phyloP scores from a whole-genome alignment of 2,329 filamentous ascomycete species.

The Neonectria magnoliae region DNA sequence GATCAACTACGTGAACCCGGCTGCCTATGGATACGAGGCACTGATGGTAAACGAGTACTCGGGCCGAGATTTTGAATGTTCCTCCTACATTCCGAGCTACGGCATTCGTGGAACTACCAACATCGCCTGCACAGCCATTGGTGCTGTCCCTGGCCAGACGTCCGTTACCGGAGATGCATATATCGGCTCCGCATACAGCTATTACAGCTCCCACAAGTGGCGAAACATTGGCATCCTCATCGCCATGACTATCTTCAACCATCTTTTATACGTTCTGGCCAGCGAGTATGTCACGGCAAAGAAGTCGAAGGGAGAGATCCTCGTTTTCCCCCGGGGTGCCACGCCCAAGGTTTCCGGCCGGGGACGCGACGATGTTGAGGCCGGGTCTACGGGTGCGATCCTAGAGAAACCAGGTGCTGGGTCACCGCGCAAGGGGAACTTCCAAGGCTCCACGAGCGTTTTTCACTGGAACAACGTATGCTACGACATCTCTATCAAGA shows the following conservation, averaged over 20 bases:
- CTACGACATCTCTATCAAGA: slow-evolving; percentile 75
- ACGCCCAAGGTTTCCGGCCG: slow-evolving; percentile 16
- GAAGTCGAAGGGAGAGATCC: slow-evolving; percentile 67
- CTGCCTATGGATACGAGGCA: slow-evolving; percentile 72
- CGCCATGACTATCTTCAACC: slow-evolving; percentile 58
- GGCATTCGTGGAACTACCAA: background rate
- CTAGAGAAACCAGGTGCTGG: background rate
- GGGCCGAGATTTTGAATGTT: slow-evolving; percentile 33
- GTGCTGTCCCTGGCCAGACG: background rate
- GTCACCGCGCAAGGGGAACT: background rate
- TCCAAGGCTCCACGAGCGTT: slow-evolving; percentile 43
- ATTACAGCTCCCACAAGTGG: slow-evolving; percentile 59
- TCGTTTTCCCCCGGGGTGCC: slow-evolving; percentile 63
- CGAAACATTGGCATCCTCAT: slow-evolving; percentile 65
- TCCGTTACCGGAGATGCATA: slow-evolving; percentile 59
- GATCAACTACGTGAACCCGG: slow-evolving; percentile 72
- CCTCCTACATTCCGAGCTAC: slow-evolving; percentile 20
- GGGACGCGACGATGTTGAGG: no score
- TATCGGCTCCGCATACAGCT: slow-evolving; percentile 53
- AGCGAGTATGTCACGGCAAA: slow-evolving; percentile 58
- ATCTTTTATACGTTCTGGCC: slow-evolving; percentile 57
- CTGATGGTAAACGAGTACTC: slow-evolving; percentile 73
- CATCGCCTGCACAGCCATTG: slow-evolving; percentile 14
- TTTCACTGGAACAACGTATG: slow-evolving; percentile 77
- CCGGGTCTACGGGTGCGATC: no score